Percentiles rank a stretch among this genome's conserved stretches.
Conservation (phyloP, 805 yeast genomes). For the Suhomyces prunicola region DNA sequence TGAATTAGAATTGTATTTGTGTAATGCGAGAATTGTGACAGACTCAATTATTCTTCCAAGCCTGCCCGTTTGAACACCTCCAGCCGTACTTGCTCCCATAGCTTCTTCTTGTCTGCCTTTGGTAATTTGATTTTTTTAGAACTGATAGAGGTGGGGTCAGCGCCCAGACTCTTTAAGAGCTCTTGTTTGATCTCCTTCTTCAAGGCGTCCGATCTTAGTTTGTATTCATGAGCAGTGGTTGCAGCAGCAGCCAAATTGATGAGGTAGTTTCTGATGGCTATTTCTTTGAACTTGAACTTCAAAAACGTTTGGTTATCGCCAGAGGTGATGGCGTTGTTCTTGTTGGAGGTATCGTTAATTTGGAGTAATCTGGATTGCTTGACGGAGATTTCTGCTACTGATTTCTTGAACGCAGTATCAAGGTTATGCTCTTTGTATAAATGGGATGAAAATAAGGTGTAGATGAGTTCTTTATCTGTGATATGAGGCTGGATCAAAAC, state of each 20-base stretch:
- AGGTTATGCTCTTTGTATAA: slow-evolving; percentile 49
- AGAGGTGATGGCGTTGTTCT: slow-evolving; percentile 27
- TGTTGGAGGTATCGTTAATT: slow-evolving; percentile 22
- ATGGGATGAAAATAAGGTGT: slow-evolving; percentile 39
- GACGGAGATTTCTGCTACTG: slow-evolving; percentile 50
- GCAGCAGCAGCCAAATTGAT: slow-evolving; percentile 55
- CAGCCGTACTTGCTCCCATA: slow-evolving; percentile 52
- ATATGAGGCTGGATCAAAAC: slow-evolving; percentile 39
- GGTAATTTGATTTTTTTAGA: slow-evolving; percentile 26
- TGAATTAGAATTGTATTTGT: not conserved
- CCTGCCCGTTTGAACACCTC: slow-evolving; percentile 50
- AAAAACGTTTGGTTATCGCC: slow-evolving; percentile 28
- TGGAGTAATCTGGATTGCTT: slow-evolving; percentile 44
- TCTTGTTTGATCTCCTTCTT: slow-evolving; percentile 23
- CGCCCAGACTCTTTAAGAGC: slow-evolving; percentile 3
- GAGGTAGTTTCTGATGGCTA: slow-evolving; percentile 48
- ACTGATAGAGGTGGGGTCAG: slow-evolving; percentile 5
- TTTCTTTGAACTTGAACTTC: slow-evolving; percentile 38
- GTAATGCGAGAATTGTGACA: not conserved
- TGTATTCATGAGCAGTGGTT: slow-evolving; percentile 51
- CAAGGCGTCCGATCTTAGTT: slow-evolving; percentile 34
- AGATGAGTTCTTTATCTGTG: slow-evolving; percentile 41
- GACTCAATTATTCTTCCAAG: slow-evolving; percentile 23
- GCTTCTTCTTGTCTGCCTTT: slow-evolving; percentile 38
- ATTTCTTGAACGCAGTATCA: slow-evolving; percentile 41